Base-by-base conservation (phyloP, 2,329 filamentous ascomycete genomes). In the Microdochium bolleyi region DNA sequence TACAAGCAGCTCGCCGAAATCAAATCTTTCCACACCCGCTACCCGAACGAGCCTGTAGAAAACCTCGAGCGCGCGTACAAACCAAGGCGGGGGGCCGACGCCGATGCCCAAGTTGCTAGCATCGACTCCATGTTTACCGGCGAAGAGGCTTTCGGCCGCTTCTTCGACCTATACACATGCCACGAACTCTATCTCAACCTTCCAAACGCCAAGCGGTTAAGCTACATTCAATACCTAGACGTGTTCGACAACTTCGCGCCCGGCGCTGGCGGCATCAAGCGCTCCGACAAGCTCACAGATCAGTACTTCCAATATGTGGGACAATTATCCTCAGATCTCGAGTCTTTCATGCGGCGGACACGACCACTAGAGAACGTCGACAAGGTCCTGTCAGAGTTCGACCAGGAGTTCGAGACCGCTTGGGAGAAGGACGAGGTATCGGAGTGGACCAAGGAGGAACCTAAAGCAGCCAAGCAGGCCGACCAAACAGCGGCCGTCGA, bases 21-120 rank as follows among this genome's bases (percentile, higher is more conserved):
- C 63, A 94, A 91, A 64, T 84, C 88, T 49, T 95, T 95, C 66
- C 92, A 99, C 69, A 82, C 86, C 54, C 84, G 87, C 61, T 96
- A 99, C 64, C 92, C 92, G 1, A 95, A 95, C 70, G 90, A 96
- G 67, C 90, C 89, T 27, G 89, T 95, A 49, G 94, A 99, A 70
- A 96, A 97, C 62, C 83, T 96, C 14, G 95, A 99, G 72, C 83
- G 87, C 60, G 88, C 92, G 34, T 99, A 99, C 75, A 90, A 91
- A 68, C 79, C 72, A 48, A 79, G 84, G 64, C 82, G 79, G 54
- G 74, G 78, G 44, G 79, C 78, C 13, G 83, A 84, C 46, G 85
- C 87, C 58, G 81, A 83, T 50, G 73, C 78, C 1, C 69, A 81
- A 53, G 77, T 80, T 3, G 83, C 82, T 46, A 83, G 92, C 51